Evolutionary conservation across 2,329 filamentous ascomycete genomes (phyloP).

Genomic region (Bipolaris victoriae): DNA sequence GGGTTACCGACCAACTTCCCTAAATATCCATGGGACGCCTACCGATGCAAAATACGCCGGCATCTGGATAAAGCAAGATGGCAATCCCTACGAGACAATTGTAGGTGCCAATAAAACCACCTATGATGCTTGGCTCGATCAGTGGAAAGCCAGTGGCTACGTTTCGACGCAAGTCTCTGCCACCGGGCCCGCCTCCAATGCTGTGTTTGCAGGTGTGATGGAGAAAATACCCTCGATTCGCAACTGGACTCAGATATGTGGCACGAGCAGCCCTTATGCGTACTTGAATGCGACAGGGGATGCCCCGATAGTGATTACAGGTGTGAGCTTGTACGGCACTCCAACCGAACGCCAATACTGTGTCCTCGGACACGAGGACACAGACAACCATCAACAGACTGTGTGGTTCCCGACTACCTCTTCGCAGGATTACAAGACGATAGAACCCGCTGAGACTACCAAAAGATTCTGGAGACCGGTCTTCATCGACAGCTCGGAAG

Average conservation of each 20-base stretch:
- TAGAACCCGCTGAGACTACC: constrained; percentile 19
- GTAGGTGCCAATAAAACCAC: constrained; percentile 19
- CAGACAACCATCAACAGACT: constrained; percentile 20
- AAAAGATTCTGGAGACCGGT: constrained; percentile 32
- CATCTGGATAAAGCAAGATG: constrained; percentile 25
- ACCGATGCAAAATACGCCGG: constrained; percentile 25
- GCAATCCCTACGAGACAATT: constrained; percentile 24
- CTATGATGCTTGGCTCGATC: constrained; percentile 26
- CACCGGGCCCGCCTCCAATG: constrained; percentile 23
- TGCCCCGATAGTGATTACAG: constrained; percentile 19
- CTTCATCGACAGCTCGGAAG: constrained; percentile 24
- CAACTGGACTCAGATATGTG: constrained; percentile 22
- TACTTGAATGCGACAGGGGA: not conserved
- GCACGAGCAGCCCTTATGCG: constrained; percentile 12
- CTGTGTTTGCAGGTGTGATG: constrained; percentile 31
- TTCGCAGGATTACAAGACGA: constrained; percentile 13
- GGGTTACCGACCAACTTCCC: constrained; percentile 24
- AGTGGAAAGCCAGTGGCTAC: constrained; percentile 23
- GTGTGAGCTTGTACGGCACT: constrained; percentile 25
- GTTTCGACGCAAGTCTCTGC: constrained; percentile 32
- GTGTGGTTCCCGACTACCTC: constrained; percentile 21
- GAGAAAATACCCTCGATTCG: constrained; percentile 14
- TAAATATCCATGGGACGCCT: constrained; percentile 24
- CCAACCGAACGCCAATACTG: constrained; percentile 25
- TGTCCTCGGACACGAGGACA: constrained; percentile 27